Percentiles rank a stretch among this genome's conserved stretches.
These are phyloP conservation scores for Solidago caesia DNA, from an alignment of 129 eudicot species.

Conservation along the genomic window DNA sequence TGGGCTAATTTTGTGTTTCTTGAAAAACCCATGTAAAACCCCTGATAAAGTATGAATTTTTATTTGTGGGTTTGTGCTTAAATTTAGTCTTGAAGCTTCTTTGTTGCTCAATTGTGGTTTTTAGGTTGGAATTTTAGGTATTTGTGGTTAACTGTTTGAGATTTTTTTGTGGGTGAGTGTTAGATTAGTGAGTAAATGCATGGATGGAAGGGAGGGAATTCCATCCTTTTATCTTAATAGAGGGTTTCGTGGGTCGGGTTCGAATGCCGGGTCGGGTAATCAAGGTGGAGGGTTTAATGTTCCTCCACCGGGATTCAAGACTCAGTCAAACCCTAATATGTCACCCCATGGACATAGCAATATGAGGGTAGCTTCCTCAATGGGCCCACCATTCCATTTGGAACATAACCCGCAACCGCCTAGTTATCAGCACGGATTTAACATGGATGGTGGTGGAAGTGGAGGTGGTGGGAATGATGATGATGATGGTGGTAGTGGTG, in stretches of 20 bases:
- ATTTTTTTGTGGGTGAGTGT: constrained; percentile 29
- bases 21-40: constrained; percentile 50
- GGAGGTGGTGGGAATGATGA: constrained; percentile 10
- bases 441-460: constrained; percentile 27
- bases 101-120: constrained; percentile 40
- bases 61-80: constrained; percentile 22
- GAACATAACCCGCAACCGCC: constrained; percentile 50
- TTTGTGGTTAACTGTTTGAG: constrained; percentile 8
- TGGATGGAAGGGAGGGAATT: constrained; percentile 98
- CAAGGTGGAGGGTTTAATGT: constrained; percentile 40
- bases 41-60: constrained; percentile 15
- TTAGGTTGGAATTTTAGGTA: constrained; percentile 25
- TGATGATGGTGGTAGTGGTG: constrained; percentile 4
- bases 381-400: constrained; percentile 59
- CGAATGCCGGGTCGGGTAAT: constrained; percentile 39
- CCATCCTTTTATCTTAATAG: constrained; percentile 76
- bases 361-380: constrained; percentile 39
- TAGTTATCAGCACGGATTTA: constrained; percentile 45
- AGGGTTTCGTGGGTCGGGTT: constrained; percentile 58
- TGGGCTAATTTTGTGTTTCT: constrained; percentile 17
- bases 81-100: neutral
- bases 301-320: constrained; percentile 56
- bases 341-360: constrained; percentile 45
- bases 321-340: constrained; percentile 51
- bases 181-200: constrained; percentile 61